Evolutionary conservation across 495 filamentous ascomycete species (phyloP).

Genomic region (Articulospora tetracladia): DNA sequence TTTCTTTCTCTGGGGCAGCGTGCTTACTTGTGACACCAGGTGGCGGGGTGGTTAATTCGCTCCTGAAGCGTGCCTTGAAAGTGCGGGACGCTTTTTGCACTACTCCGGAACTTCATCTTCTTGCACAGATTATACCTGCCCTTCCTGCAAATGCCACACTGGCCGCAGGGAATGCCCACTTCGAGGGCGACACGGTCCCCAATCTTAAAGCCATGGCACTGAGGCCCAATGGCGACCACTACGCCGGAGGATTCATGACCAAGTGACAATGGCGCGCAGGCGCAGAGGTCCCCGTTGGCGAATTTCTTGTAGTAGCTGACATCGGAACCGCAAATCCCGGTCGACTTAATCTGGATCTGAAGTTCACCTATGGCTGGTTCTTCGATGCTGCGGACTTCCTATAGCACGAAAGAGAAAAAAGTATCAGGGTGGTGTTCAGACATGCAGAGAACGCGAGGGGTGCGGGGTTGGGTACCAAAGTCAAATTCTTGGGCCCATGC

Average conservation of each 20-base stretch:
- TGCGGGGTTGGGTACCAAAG: constrained; percentile 35
- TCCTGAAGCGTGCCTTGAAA: constrained; percentile 90
- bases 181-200: constrained; percentile 88
- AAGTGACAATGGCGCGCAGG: constrained; percentile 66
- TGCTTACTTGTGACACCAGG: constrained; percentile 66
- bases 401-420: constrained; percentile 9
- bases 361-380: constrained; percentile 52
- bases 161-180: constrained; percentile 76
- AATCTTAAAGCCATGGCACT: constrained; percentile 45
- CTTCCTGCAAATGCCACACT: constrained; percentile 67
- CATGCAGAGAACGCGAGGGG: not conserved
- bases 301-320: constrained; percentile 83
- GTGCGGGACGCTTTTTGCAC: constrained; percentile 79
- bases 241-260: constrained; percentile 77
- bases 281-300: constrained; percentile 77
- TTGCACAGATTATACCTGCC: constrained; percentile 89
- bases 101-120: constrained; percentile 76
- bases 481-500: constrained; percentile 45
- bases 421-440: too few relatives aligned
- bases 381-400: constrained; percentile 46
- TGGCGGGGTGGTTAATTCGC: constrained; percentile 80
- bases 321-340: constrained; percentile 81
- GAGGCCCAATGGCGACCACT: constrained; percentile 59
- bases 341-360: constrained; percentile 70
- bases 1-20: not conserved